Evolutionary conservation across 2,329 filamentous ascomycete species (phyloP).

Genomic region (Colletotrichum viniferum): DNA sequence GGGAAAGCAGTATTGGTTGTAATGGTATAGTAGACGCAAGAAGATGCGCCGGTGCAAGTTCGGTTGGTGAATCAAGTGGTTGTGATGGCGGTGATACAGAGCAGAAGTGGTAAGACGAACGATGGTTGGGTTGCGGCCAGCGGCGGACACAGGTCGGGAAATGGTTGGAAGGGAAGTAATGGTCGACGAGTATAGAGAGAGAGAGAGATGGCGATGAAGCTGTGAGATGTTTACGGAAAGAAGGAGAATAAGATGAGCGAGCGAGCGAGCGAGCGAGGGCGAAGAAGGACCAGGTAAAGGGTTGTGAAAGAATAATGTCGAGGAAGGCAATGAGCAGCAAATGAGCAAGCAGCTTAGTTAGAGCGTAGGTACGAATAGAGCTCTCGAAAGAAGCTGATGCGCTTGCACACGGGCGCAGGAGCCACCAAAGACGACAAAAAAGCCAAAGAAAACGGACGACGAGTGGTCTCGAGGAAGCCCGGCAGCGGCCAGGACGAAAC

Average conservation of each 20-base stretch:
- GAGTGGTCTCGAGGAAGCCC: constrained; percentile 1
- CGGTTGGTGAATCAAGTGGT: background rate
- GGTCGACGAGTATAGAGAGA: background rate
- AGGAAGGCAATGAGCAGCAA: background rate
- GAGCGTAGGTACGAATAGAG: background rate
- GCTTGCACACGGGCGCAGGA: background rate
- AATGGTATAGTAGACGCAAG: background rate
- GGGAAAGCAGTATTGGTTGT: background rate
- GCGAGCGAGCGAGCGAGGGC: background rate
- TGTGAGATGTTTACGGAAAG: background rate
- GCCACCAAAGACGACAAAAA: constrained; percentile 8
- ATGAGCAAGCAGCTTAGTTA: background rate
- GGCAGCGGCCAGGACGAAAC: constrained; percentile 17
- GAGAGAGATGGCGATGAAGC: background rate
- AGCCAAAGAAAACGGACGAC: constrained; percentile 14
- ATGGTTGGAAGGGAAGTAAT: background rate
- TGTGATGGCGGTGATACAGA: background rate
- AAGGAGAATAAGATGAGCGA: background rate
- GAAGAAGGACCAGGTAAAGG: background rate
- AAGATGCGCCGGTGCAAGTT: background rate
- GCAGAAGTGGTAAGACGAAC: background rate
- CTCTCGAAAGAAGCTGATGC: constrained; percentile 1
- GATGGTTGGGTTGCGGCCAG: background rate
- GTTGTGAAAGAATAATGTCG: background rate
- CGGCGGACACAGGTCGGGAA: background rate